Conservation (phyloP, 371 early-diverging fungal genomes). For the Mucor racemosus region DNA sequence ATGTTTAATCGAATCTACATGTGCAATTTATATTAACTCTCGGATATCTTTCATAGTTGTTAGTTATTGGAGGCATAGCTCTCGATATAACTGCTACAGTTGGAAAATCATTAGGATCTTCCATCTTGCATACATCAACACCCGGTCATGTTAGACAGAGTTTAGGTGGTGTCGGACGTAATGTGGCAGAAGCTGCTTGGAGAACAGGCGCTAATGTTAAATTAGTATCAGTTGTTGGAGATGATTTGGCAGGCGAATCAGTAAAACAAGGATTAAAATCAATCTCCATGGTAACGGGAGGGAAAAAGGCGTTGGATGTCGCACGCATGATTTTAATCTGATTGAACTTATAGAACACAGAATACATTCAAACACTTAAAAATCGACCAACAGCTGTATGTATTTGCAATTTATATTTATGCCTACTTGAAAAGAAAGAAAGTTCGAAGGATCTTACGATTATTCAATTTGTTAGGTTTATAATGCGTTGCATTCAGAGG, state of each 20-base stretch:
- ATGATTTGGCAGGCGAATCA: slow-evolving; percentile 68
- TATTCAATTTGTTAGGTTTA: slow-evolving; percentile 55
- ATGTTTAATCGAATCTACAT: background rate
- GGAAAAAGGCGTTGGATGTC: background rate
- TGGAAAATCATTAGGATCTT: slow-evolving; percentile 6
- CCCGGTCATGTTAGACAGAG: slow-evolving; percentile 70
- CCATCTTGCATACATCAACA: slow-evolving; percentile 68
- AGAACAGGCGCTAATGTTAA: slow-evolving; percentile 63
- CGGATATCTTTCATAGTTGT: slow-evolving; percentile 30
- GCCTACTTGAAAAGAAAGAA: too few relatives aligned
- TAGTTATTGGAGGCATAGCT: slow-evolving; percentile 86
- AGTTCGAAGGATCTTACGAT: background rate
- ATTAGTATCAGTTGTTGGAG: slow-evolving; percentile 74
- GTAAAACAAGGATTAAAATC: slow-evolving; percentile 57
- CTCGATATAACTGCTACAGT: slow-evolving; percentile 76
- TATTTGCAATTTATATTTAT: background rate
- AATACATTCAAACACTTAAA: slow-evolving; percentile 31
- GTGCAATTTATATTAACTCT: background rate
- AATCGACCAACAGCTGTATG: slow-evolving; percentile 44
- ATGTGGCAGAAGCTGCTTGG: slow-evolving; percentile 83
- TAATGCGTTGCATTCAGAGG: slow-evolving; percentile 72
- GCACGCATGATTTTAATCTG: background rate
- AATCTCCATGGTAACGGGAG: slow-evolving; percentile 57
- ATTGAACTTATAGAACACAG: slow-evolving; percentile 28
- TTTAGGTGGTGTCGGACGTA: slow-evolving; percentile 91